phyloP scores from a whole-genome alignment of 805 yeast genomes.

The Barnettozyma populi region DNA sequence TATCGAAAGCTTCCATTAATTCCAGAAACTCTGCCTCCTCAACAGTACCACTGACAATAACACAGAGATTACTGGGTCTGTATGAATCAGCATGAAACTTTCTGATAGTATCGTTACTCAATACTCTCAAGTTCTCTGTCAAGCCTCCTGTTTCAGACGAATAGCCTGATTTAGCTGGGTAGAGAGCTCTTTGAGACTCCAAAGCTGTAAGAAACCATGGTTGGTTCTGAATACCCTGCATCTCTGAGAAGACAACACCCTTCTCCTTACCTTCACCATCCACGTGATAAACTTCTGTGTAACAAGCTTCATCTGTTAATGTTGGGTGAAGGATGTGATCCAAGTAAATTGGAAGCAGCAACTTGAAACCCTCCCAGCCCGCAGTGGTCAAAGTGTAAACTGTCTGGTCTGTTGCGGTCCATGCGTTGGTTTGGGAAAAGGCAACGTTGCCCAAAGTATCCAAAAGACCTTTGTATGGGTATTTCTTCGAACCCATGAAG shows the following conservation, averaged over 20 bases:
- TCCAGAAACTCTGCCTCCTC: constrained; percentile 65
- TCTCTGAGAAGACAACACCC: constrained; percentile 95
- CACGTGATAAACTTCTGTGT: constrained; percentile 91
- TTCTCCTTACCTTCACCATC: constrained; percentile 89
- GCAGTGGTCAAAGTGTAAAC: constrained; percentile 89
- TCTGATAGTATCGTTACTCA: constrained; percentile 70
- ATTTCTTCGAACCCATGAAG: constrained; percentile 87
- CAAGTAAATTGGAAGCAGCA: constrained; percentile 78
- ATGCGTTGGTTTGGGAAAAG: constrained; percentile 87
- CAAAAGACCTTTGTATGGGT: constrained; percentile 86
- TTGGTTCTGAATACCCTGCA: constrained; percentile 88
- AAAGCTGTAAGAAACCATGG: constrained; percentile 62
- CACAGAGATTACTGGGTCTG: constrained; percentile 77
- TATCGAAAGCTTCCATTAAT: constrained; percentile 58
- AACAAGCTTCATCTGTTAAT: constrained; percentile 81
- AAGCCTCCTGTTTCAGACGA: constrained; percentile 93
- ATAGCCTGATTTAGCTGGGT: constrained; percentile 64
- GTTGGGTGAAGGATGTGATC: constrained; percentile 87
- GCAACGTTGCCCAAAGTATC: constrained; percentile 83
- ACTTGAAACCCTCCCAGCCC: constrained; percentile 92
- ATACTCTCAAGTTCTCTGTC: constrained; percentile 64
- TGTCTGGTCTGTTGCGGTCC: constrained; percentile 96
- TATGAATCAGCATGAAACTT: constrained; percentile 68
- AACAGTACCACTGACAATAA: constrained; percentile 82
- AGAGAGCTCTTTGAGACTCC: constrained; percentile 54